Percentiles rank a stretch among this genome's conserved stretches.
Evolutionary conservation across 2,329 filamentous ascomycete genomes (phyloP).

Genomic region (Cytospora piceicola): DNA sequence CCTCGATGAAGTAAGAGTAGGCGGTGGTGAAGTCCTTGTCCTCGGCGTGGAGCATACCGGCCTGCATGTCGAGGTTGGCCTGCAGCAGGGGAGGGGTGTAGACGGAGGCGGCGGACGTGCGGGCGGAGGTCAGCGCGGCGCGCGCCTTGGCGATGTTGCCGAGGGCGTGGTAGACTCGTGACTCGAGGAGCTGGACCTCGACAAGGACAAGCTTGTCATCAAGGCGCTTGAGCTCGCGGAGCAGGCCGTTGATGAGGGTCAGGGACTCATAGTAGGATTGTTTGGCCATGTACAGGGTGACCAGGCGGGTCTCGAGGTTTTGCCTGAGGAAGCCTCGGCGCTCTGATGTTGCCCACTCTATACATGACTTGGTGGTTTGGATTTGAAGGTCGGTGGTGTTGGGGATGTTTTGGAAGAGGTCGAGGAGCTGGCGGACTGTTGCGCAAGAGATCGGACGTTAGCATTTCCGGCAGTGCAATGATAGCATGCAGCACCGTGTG

Average conservation of each 20-base stretch:
- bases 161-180: constrained; percentile 93
- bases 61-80: constrained; percentile 98
- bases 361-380: constrained; percentile 95
- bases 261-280: constrained; percentile 97
- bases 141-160: constrained; percentile 96
- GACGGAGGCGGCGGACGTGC: constrained; percentile 93
- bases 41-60: constrained; percentile 97
- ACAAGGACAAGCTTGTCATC: constrained; percentile 98
- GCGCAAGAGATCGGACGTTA: constrained; percentile 14
- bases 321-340: constrained; percentile 95
- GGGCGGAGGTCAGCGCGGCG: constrained; percentile 89
- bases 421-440: constrained; percentile 90
- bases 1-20: constrained; percentile 99
- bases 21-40: constrained; percentile 99
- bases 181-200: constrained; percentile 96
- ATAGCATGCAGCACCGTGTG: constrained; percentile 1
- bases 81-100: constrained; percentile 96
- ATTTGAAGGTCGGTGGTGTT: constrained; percentile 95
- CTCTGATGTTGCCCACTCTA: constrained; percentile 97
- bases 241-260: constrained; percentile 92
- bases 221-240: constrained; percentile 95
- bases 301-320: constrained; percentile 95
- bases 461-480: background rate
- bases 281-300: constrained; percentile 94
- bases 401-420: constrained; percentile 91